These are phyloP conservation scores for Suhomyces bokatorum DNA, from an alignment of 1,139 yeast species.

Conservation along the genomic window DNA sequence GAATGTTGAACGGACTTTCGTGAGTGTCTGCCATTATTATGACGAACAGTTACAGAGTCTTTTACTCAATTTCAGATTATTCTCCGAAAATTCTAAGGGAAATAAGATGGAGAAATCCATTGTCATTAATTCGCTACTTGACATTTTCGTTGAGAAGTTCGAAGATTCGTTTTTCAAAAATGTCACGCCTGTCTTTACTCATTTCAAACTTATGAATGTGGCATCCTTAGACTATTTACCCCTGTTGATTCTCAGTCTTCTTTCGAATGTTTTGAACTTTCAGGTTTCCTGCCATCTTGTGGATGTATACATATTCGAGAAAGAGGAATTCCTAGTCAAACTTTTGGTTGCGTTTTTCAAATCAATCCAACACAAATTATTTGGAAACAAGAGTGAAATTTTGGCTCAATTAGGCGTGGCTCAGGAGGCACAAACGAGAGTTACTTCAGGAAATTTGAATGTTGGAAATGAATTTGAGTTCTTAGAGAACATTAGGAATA, in stretches of 20 bases:
- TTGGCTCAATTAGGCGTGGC: constrained; percentile 34
- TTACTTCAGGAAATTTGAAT: constrained; percentile 33
- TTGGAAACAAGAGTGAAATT: constrained; percentile 51
- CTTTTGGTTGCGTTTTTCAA: constrained; percentile 50
- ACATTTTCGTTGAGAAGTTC: constrained; percentile 38
- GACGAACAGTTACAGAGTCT: constrained; percentile 32
- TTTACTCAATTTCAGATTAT: constrained; percentile 18
- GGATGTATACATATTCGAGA: constrained; percentile 61
- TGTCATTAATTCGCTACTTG: constrained; percentile 14
- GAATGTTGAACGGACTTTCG: constrained; percentile 40
- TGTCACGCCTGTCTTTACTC: constrained; percentile 48
- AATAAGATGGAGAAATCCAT: constrained; percentile 7
- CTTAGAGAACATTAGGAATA: constrained; percentile 37
- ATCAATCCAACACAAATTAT: constrained; percentile 51
- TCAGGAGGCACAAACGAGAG: constrained; percentile 10
- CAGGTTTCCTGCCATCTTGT: constrained; percentile 38
- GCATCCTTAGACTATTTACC: constrained; percentile 31
- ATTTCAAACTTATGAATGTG: constrained; percentile 46
- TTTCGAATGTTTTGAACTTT: constrained; percentile 25
- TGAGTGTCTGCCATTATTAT: constrained; percentile 46
- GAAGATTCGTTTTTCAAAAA: constrained; percentile 45
- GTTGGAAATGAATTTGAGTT: constrained; percentile 54
- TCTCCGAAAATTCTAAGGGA: constrained; percentile 4
- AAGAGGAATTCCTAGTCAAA: constrained; percentile 48
- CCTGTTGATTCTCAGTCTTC: constrained; percentile 20